Base-by-base conservation (phyloP, 257 asterid species). In the Datura wrightii region DNA sequence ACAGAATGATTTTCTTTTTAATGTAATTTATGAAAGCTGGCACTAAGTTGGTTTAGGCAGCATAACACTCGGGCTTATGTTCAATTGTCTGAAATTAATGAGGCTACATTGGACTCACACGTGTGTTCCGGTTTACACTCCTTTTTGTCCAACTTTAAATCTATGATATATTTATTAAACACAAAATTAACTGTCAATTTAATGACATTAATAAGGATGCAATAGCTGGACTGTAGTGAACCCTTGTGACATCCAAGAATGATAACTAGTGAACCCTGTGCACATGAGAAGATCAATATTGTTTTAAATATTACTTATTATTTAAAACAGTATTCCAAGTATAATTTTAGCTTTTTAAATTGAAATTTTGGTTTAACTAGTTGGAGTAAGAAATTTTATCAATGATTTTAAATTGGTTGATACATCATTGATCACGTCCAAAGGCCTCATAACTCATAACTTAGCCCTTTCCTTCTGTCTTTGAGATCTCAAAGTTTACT, bases 171-270 rank as follows among this genome's bases (percentile, higher is more conserved):
- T 9, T 31, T 78, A 24, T 24, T 24, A 34, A 78, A 14, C 65
- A 78, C 48, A 78, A 31, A 34, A 52, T 2, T 78, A 53, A 52
- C 31, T 16, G 65, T 8, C 62, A 34, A 34, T 34, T 72, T 52
- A 52, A 52, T 78, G 48, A 52, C 82, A 52, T 31, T 78, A 78
- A 78, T 52, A 76, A 76, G 50, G 82, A 78, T 52, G 82, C 48
- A 78, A 52, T 78, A 78, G 65, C 82, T 78, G 82, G 65, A 72
- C 16, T 50, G 44, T 78, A 52, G 5, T 34, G 52, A 31, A 48
- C 65, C 42, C 2, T 15, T 78, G 82, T 78, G 82, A 78, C 82
- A 78, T 78, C 82, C 82, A 52, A 78, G 82, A 78, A 78, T 52
- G 63, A 78, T 78, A 52, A 34, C 46, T 14, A 52, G 4, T 41